phyloP scores from a whole-genome alignment of 2,329 filamentous ascomycete species.

The Leptographium lundbergii region DNA sequence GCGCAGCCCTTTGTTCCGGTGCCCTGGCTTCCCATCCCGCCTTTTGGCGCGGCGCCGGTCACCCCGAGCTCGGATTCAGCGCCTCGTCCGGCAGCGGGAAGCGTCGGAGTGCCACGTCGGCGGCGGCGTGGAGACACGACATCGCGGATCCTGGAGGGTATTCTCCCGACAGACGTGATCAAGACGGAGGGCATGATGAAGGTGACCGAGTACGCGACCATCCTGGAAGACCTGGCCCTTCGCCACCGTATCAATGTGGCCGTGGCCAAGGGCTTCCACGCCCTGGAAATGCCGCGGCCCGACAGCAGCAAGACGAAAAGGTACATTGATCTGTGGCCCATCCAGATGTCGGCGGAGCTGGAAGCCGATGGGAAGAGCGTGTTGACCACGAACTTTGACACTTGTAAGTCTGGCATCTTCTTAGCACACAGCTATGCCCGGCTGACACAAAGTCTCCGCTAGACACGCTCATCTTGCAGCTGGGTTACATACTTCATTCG shows the following conservation, averaged over 20 bases:
- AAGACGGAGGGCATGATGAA: constrained; percentile 56
- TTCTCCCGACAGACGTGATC: constrained; percentile 57
- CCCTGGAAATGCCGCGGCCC: constrained; percentile 56
- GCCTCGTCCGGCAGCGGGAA: neutral
- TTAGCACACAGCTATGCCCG: neutral
- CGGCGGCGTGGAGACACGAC: constrained; percentile 41
- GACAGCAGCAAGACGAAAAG: constrained; percentile 55
- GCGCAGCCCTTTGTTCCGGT: constrained; percentile 38
- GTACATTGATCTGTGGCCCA: constrained; percentile 82
- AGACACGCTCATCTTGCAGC: constrained; percentile 70
- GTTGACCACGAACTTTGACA: constrained; percentile 82
- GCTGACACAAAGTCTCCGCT: neutral
- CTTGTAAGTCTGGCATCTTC: constrained; percentile 43
- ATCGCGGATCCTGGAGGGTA: constrained; percentile 40
- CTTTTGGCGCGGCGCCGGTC: constrained; percentile 15
- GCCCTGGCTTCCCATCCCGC: constrained; percentile 11
- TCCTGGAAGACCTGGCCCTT: constrained; percentile 69
- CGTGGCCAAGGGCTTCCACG: constrained; percentile 68
- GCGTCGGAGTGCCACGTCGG: constrained; percentile 1
- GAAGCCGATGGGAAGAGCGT: constrained; percentile 53
- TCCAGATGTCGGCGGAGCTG: constrained; percentile 84
- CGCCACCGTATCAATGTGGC: constrained; percentile 74
- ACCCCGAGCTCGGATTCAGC: neutral
- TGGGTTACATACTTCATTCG: constrained; percentile 73
- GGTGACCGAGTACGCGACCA: constrained; percentile 64